A percentile compares a stretch with the other conserved stretches of the same genome.
Evolutionary conservation across 352 stramenopile genomes (phyloP).

Genomic region (Phytophthora quininea): DNA sequence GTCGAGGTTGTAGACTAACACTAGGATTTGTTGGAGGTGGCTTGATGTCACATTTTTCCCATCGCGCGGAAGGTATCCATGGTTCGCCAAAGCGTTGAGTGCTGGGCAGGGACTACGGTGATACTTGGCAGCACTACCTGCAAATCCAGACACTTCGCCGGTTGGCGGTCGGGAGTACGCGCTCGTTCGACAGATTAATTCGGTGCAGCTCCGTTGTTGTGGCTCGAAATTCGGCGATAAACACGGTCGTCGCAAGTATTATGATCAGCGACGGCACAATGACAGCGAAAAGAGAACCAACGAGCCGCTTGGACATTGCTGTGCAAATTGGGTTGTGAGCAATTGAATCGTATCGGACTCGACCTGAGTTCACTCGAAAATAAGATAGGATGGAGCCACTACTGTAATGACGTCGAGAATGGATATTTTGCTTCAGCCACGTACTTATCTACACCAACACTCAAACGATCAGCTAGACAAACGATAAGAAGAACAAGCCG

Average conservation of each 20-base stretch:
- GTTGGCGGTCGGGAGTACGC: conserved; percentile 47
- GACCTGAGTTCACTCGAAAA: neutral
- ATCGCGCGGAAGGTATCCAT: conserved; percentile 60
- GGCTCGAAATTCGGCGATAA: conserved; percentile 4
- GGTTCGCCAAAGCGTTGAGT: conserved; percentile 71
- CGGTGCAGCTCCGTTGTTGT: neutral
- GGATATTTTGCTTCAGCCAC: neutral
- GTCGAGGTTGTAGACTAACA: conserved; percentile 52
- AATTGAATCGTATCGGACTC: neutral
- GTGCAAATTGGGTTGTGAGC: conserved; percentile 17
- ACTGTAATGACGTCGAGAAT: conserved; percentile 14
- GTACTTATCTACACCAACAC: neutral
- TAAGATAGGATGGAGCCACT: neutral
- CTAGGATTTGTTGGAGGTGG: conserved; percentile 38
- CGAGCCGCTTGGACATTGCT: conserved; percentile 17
- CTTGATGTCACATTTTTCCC: conserved; percentile 53
- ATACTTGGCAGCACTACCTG: conserved; percentile 33
- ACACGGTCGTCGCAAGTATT: conserved; percentile 11
- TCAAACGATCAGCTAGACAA: neutral
- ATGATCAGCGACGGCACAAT: conserved; percentile 16
- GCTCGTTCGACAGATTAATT: conserved; percentile 14
- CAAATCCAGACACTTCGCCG: conserved; percentile 42
- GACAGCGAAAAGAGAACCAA: conserved; percentile 11
- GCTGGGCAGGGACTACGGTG: conserved; percentile 63
- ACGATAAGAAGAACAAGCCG: no score